These are phyloP conservation scores for Amaranthus palmeri DNA, from an alignment of 148 eudicot species.

Conservation along the genomic window DNA sequence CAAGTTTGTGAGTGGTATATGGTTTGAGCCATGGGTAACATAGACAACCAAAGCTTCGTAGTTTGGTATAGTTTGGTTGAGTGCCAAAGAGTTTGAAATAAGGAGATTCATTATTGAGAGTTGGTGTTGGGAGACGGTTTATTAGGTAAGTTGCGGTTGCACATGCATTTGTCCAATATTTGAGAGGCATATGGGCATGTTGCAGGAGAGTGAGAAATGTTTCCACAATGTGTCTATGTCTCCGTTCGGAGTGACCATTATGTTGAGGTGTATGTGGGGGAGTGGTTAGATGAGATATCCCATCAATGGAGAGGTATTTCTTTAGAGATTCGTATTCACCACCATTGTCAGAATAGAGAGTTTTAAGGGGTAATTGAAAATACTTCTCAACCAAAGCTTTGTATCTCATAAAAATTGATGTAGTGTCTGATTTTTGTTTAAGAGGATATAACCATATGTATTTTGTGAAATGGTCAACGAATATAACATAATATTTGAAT, in stretches of 20 bases:
- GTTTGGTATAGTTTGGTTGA: not conserved
- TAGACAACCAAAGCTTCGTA: not conserved
- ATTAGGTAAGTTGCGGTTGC: not conserved
- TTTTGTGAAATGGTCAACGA: no score
- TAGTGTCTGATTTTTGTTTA: no score
- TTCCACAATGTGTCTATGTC: not conserved
- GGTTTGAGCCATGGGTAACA: constrained; percentile 9
- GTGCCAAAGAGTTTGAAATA: not conserved
- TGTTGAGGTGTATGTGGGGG: no score
- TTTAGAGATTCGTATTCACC: no score
- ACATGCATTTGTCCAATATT: not conserved
- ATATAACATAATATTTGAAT: no score
- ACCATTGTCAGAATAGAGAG: no score
- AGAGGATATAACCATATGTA: no score
- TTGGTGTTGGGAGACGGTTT: not conserved
- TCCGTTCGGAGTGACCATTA: no score
- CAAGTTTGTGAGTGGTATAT: not conserved
- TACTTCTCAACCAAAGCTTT: no score
- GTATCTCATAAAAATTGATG: no score
- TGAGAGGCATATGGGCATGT: not conserved
- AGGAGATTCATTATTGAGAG: not conserved
- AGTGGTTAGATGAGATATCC: no score
- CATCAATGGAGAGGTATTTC: no score
- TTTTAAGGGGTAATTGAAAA: not conserved
- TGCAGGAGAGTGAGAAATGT: not conserved